Percentiles rank a stretch among this genome's conserved stretches.
phyloP scores from a whole-genome alignment of 805 yeast genomes.

The Barnettozyma siamensis region DNA sequence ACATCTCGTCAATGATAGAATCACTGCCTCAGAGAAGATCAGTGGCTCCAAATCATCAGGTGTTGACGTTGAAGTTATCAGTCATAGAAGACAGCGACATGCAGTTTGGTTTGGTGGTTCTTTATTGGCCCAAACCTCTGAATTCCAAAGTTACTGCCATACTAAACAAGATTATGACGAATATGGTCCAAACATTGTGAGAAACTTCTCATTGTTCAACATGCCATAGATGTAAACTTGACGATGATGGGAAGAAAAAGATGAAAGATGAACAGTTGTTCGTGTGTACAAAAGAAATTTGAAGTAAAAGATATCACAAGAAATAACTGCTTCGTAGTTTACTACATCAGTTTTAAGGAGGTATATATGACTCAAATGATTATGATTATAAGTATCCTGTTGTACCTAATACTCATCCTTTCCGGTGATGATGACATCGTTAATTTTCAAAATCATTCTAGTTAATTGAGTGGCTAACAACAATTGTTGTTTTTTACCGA shows the following conservation, averaged over 20 bases:
- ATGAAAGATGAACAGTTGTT: neutral
- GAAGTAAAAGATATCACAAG: no score
- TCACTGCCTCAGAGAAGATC: slow-evolving; percentile 65
- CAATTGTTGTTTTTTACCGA: slow-evolving; percentile 95
- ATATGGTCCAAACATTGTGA: slow-evolving; percentile 94
- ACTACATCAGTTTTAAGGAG: no score
- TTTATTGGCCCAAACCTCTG: slow-evolving; percentile 92
- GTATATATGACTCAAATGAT: no score
- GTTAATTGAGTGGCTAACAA: slow-evolving; percentile 94
- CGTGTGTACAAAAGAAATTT: neutral
- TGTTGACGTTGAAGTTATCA: slow-evolving; percentile 92
- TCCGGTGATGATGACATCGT: slow-evolving; percentile 90
- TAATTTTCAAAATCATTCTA: slow-evolving; percentile 95
- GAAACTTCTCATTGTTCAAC: slow-evolving; percentile 92
- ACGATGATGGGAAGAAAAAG: no score
- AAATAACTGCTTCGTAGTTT: no score
- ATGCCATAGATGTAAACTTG: no score
- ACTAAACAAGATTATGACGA: slow-evolving; percentile 97
- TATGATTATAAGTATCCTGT: neutral
- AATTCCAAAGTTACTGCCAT: slow-evolving; percentile 93
- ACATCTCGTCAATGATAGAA: slow-evolving; percentile 81
- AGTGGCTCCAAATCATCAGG: slow-evolving; percentile 73
- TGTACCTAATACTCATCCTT: slow-evolving; percentile 54
- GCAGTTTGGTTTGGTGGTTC: slow-evolving; percentile 99
- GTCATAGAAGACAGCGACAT: slow-evolving; percentile 95